Conservation (phyloP, 305 asterid species). For the Solanum hybrid region DNA sequence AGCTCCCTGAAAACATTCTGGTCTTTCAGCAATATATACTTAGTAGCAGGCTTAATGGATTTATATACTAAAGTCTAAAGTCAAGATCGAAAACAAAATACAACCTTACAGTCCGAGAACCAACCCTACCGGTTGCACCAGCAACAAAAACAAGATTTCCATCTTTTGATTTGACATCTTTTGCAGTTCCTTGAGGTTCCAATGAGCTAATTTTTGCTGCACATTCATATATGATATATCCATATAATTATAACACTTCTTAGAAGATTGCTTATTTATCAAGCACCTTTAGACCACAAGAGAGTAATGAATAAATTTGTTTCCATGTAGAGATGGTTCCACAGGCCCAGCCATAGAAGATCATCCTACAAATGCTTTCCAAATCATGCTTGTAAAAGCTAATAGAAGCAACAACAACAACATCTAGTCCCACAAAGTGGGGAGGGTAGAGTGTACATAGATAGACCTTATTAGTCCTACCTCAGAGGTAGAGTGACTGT, state of each 20-base stretch:
- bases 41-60: background rate
- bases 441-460: background rate
- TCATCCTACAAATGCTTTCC: background rate
- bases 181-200: slow-evolving; percentile 37
- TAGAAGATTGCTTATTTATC: background rate
- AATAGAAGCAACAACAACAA: background rate
- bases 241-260: background rate
- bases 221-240: slow-evolving; percentile 18
- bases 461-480: background rate
- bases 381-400: background rate
- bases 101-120: slow-evolving; percentile 90
- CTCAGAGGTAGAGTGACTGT: background rate
- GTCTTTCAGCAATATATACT: slow-evolving; percentile 7
- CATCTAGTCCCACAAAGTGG: background rate
- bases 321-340: background rate
- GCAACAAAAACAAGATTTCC: slow-evolving; percentile 73
- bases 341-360: background rate
- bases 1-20: slow-evolving; percentile 62
- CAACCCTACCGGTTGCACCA: slow-evolving; percentile 93
- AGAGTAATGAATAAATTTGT: background rate
- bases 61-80: background rate
- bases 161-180: slow-evolving; percentile 37
- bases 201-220: slow-evolving; percentile 32
- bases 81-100: background rate
- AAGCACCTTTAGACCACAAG: background rate